Evolutionary conservation across 495 filamentous ascomycete species (phyloP).

Genomic region (Chaetomium tenue): DNA sequence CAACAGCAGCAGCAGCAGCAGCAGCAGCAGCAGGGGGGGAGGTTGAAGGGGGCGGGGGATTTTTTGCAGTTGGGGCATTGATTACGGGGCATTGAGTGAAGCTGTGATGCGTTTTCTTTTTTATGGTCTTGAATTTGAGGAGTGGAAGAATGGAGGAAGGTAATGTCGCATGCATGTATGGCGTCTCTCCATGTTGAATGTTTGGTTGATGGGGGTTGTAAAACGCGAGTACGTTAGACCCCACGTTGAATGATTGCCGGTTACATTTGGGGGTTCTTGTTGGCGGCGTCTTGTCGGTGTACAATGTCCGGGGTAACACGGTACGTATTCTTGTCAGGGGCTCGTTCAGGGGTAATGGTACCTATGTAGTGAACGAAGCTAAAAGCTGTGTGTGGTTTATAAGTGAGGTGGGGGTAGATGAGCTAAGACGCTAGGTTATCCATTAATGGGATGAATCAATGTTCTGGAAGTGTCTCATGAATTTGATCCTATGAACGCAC

Average conservation of each 20-base stretch:
- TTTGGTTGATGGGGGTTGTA: background rate
- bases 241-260: background rate
- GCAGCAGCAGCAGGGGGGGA: background rate
- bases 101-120: background rate
- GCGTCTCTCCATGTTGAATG: background rate
- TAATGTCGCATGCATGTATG: background rate
- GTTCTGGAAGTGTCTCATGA: too few relatives aligned
- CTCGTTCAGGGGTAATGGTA: too few relatives aligned
- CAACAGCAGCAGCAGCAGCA: background rate
- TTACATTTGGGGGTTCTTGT: background rate
- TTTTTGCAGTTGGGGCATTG: conserved; percentile 21
- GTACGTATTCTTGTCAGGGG: too few relatives aligned
- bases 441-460: too few relatives aligned
- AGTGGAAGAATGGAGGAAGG: background rate
- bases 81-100: background rate
- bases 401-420: too few relatives aligned
- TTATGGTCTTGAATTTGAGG: background rate
- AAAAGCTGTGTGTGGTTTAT: too few relatives aligned
- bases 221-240: background rate
- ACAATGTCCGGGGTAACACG: too few relatives aligned
- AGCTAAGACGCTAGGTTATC: too few relatives aligned
- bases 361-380: too few relatives aligned
- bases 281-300: background rate
- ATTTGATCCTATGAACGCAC: too few relatives aligned
- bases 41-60: conserved; percentile 29